Evolutionary conservation across 2,329 filamentous ascomycete genomes (phyloP).

Genomic region (Aureobasidium sp.): DNA sequence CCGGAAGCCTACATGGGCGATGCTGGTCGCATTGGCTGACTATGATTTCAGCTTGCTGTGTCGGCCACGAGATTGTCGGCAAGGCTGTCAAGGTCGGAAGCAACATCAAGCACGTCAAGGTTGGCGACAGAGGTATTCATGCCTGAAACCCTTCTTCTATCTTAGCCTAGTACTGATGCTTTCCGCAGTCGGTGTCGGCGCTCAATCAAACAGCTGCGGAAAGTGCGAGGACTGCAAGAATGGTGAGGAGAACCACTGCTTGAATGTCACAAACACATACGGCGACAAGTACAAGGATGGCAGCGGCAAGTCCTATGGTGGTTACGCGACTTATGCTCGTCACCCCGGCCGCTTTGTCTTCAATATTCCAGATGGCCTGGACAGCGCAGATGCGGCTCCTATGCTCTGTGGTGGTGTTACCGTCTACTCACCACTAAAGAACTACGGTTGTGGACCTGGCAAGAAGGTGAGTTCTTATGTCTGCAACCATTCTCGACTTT

Average conservation of each 20-base stretch:
- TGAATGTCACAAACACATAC: conserved; percentile 25
- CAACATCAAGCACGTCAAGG: conserved; percentile 23
- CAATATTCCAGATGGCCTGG: conserved; percentile 44
- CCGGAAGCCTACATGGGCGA: not conserved
- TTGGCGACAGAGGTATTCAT: conserved; percentile 25
- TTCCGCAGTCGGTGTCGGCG: conserved; percentile 41
- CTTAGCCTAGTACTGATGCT: not conserved
- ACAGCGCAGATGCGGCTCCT: conserved; percentile 50
- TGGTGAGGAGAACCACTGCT: conserved; percentile 25
- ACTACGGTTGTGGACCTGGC: conserved; percentile 59
- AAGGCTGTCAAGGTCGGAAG: conserved; percentile 23
- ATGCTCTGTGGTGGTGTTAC: conserved; percentile 73
- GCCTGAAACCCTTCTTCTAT: rapidly evolving
- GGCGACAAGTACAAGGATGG: conserved; percentile 27
- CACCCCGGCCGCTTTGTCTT: conserved; percentile 51
- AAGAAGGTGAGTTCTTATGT: conserved; percentile 33
- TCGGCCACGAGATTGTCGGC: conserved; percentile 23
- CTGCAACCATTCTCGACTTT: rapidly evolving
- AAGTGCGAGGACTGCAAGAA: conserved; percentile 46
- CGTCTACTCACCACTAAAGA: conserved; percentile 58
- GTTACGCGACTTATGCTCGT: conserved; percentile 48
- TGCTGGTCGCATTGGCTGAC: not conserved
- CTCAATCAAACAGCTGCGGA: conserved; percentile 38
- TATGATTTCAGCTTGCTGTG: conserved; percentile 10
- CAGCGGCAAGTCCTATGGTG: conserved; percentile 57